A percentile compares a stretch with the other conserved stretches of the same genome.
These are phyloP conservation scores for Pontederia crassipes DNA, from an alignment of 176 grass and related monocot species.

Conservation along the genomic window DNA sequence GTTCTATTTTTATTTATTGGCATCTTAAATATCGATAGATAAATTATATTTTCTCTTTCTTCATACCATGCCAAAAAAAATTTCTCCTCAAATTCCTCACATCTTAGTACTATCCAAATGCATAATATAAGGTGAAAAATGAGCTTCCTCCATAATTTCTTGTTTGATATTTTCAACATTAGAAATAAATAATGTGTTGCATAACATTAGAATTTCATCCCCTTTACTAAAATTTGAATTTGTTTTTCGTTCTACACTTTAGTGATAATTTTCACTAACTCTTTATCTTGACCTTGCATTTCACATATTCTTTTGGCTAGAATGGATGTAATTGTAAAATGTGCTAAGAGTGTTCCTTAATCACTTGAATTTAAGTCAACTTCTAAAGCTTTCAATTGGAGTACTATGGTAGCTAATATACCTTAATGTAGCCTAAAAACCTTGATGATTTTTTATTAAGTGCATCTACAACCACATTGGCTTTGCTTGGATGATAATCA, in stretches of 20 bases:
- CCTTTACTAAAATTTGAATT: not conserved
- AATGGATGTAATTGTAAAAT: not conserved
- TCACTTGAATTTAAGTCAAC: not conserved
- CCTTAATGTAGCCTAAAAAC: not conserved
- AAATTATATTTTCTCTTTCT: not conserved
- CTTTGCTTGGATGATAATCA: not conserved
- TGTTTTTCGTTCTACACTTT: not conserved
- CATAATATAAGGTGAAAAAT: not conserved
- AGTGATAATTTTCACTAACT: not conserved
- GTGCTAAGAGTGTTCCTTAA: not conserved
- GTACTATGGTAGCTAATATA: not conserved
- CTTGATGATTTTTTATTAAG: not conserved
- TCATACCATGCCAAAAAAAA: constrained; percentile 1
- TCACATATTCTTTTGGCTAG: not conserved
- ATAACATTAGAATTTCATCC: not conserved
- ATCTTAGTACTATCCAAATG: not conserved
- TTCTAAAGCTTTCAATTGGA: not conserved
- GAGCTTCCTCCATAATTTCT: constrained; percentile 7
- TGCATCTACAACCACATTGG: constrained; percentile 8
- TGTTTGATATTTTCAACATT: not conserved
- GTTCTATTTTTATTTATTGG: constrained; percentile 2
- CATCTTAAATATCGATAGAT: not conserved
- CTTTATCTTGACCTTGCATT: not conserved
- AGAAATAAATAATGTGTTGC: not conserved
- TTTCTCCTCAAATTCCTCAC: not conserved